phyloP scores from a whole-genome alignment of 805 yeast genomes.

The Kockiozyma suomiensis region DNA sequence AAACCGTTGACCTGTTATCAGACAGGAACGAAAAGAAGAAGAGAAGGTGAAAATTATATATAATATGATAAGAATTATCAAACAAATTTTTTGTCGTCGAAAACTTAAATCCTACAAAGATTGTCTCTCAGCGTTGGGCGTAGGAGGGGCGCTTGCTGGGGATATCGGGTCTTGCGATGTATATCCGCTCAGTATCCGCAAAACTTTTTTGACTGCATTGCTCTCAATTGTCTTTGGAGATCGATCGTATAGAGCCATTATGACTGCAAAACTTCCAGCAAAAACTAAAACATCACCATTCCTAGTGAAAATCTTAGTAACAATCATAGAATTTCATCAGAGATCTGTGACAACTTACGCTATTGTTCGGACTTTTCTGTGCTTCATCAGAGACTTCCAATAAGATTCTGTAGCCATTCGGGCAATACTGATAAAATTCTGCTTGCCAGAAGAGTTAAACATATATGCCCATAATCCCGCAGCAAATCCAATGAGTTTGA shows the following conservation, averaged over 20 bases:
- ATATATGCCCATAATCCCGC: constrained; percentile 49
- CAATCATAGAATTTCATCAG: background rate
- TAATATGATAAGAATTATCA: background rate
- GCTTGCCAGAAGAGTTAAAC: constrained; percentile 42
- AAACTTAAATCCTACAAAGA: too few species aligned
- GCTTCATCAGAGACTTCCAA: constrained; percentile 41
- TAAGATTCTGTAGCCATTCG: constrained; percentile 45
- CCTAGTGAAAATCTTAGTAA: background rate
- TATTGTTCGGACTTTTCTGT: constrained; percentile 37
- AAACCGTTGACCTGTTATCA: background rate
- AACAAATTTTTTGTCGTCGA: background rate
- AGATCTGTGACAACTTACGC: constrained; percentile 14
- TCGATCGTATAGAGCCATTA: constrained; percentile 40
- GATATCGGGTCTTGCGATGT: constrained; percentile 3
- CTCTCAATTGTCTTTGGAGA: constrained; percentile 38
- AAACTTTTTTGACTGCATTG: constrained; percentile 19
- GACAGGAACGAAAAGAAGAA: constrained; percentile 3
- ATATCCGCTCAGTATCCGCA: constrained; percentile 14
- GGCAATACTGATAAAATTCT: constrained; percentile 38
- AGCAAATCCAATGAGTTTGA: constrained; percentile 45
- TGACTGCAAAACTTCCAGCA: constrained; percentile 40
- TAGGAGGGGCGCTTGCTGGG: constrained; percentile 16
- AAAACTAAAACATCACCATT: constrained; percentile 43
- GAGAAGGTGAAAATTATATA: background rate
- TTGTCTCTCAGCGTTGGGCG: constrained; percentile 20